These are phyloP conservation scores for Quercus suber DNA, from an alignment of 306 rosid species.

Conservation along the genomic window DNA sequence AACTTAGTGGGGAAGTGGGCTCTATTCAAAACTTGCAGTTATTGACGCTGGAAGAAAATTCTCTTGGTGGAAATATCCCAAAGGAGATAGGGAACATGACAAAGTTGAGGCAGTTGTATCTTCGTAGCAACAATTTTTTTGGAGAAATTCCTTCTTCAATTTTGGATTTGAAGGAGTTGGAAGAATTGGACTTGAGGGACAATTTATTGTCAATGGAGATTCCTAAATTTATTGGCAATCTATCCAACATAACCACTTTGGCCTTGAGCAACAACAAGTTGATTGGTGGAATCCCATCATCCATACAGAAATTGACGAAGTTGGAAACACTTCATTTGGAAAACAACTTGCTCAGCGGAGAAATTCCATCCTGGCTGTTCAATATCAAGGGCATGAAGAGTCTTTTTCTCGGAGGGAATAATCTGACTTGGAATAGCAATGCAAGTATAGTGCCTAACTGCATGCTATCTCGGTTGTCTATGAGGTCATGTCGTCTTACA, in stretches of 20 bases:
- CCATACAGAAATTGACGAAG: conserved; percentile 8
- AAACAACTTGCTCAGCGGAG: conserved; percentile 19
- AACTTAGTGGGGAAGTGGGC: too few relatives aligned
- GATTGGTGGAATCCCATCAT: conserved; percentile 25
- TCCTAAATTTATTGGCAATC: conserved; percentile 12
- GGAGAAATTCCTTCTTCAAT: conserved; percentile 16
- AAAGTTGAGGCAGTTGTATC: conserved; percentile 11
- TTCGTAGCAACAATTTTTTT: conserved; percentile 1
- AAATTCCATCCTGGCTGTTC: conserved; percentile 24
- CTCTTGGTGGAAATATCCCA: conserved; percentile 6
- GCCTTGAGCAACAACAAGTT: conserved; percentile 20
- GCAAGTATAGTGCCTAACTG: conserved; percentile 9
- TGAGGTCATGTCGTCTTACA: conserved; percentile 20
- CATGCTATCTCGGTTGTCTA: conserved; percentile 13
- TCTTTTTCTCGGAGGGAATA: conserved; percentile 19
- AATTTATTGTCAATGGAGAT: conserved; percentile 14
- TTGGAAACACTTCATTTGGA: conserved; percentile 13
- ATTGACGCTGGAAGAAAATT: too few relatives aligned
- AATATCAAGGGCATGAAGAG: conserved; percentile 15
- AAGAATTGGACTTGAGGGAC: conserved; percentile 21
- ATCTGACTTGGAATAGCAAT: conserved; percentile 24
- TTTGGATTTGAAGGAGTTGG: not conserved
- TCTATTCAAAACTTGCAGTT: too few relatives aligned
- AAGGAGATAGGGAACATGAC: conserved; percentile 15
- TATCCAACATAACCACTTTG: conserved; percentile 26